Evolutionary conservation across 495 filamentous ascomycete genomes (phyloP), one percentile per base, ranked within the genome.

Genomic region (Apodospora peruviana): DNA sequence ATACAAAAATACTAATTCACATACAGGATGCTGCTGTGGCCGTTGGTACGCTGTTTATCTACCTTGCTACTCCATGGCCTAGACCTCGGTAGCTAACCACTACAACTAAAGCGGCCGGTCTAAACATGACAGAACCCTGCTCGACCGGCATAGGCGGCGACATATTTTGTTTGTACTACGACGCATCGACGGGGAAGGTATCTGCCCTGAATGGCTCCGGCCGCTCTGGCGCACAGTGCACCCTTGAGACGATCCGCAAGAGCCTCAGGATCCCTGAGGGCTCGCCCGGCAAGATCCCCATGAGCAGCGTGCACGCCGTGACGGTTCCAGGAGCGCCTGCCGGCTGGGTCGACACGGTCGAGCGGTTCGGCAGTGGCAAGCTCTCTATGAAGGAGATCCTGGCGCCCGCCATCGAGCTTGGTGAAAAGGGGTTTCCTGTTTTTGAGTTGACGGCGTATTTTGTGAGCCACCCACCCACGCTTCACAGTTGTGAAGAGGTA

Each of bases 141-240:
- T 90, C 85, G 0, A 97, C 93, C 2, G 93, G 93, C n/a, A 96
- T 98, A 52, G 93, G 94, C 50, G 93, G 93, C 25, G 93, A 98
- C 69, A 90, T 96, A 83, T 98, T 98, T 75, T 95, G 89, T 64
- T 83, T 98, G 9, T 97, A 83, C 76, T 97, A 94, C 70, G 77
- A 89, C 59, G 85, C 87, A 42, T 80, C 85, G 54, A 91, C 84
- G 0, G 84, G 84, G 57, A 87, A 84, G 48, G 81, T 96, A 10
- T 84, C 82, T 50, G 86, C 88, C 8, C 67, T 98, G 52, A 98
- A 98, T 67, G 94, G 91, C 21, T 95, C 90, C 1, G 93, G 93
- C 14, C 80, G 94, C 17, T 82, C 89, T 3, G 82, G 87, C 2
- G 72, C 64, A n/a, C 79, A 79, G 18, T 80, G 69, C 29, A 87